Conservation (phyloP, 2,329 filamentous ascomycete genomes). For the Aspergillus carbonarius region DNA sequence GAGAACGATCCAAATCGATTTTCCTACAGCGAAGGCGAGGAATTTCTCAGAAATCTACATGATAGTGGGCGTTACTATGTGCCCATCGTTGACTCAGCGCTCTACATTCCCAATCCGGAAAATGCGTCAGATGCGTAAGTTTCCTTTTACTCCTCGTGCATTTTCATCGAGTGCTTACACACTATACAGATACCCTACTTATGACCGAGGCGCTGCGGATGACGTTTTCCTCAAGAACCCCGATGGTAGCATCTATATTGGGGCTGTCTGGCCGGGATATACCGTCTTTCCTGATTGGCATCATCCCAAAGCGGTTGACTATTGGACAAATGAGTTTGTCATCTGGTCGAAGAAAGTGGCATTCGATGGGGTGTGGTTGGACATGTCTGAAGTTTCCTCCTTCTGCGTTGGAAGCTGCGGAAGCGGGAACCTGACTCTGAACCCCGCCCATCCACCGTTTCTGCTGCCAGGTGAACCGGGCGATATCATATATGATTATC, state of each 20-base stretch:
- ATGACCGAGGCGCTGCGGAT: conserved; percentile 50
- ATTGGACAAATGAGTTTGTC: conserved; percentile 58
- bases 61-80: conserved; percentile 58
- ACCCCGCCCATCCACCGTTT: conserved; percentile 68
- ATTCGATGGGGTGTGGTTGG: conserved; percentile 59
- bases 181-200: conserved; percentile 50
- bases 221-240: conserved; percentile 55
- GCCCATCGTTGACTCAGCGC: conserved; percentile 62
- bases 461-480: conserved; percentile 64
- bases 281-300: conserved; percentile 64
- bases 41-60: conserved; percentile 56
- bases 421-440: conserved; percentile 61
- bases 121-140: conserved; percentile 65
- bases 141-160: conserved; percentile 36
- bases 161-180: background rate
- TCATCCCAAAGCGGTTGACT: conserved; percentile 58
- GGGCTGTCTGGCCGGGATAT: conserved; percentile 58
- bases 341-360: conserved; percentile 54
- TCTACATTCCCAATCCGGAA: conserved; percentile 70
- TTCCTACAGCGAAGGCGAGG: conserved; percentile 48
- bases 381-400: conserved; percentile 62
- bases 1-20: conserved; percentile 56
- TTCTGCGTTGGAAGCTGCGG: conserved; percentile 74
- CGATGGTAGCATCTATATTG: conserved; percentile 56
- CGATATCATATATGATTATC: conserved; percentile 60